These are phyloP conservation scores for Macrolepiota albuminosa DNA, from an alignment of 768 basidiomycete genomes.

Conservation along the genomic window DNA sequence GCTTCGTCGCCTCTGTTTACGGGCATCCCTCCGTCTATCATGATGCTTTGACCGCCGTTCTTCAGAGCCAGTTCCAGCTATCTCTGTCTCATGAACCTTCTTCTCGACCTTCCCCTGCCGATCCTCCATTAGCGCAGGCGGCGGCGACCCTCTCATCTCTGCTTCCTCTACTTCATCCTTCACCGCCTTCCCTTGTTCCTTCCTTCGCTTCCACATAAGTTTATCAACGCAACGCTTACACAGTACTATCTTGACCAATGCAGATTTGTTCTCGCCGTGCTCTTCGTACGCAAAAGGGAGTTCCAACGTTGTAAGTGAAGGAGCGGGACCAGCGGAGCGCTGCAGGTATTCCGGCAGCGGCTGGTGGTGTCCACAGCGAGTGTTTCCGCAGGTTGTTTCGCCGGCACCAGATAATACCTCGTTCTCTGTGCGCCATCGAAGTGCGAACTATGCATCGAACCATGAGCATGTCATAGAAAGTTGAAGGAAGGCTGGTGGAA, in stretches of 20 bases:
- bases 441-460: conserved; percentile 54
- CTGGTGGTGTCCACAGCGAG: conserved; percentile 72
- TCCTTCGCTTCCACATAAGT: conserved; percentile 79
- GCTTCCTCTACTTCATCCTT: conserved; percentile 13
- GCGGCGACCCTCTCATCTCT: background rate
- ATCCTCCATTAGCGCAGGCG: background rate
- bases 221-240: conserved; percentile 78
- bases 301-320: conserved; percentile 69
- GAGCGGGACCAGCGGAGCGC: conserved; percentile 17
- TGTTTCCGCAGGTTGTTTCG: conserved; percentile 85
- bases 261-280: conserved; percentile 66
- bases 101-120: background rate
- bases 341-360: conserved; percentile 16
- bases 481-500: background rate
- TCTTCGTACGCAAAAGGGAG: conserved; percentile 89
- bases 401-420: conserved; percentile 87
- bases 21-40: conserved; percentile 3
- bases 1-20: conserved; percentile 15
- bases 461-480: background rate
- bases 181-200: conserved; percentile 44
- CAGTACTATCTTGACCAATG: conserved; percentile 87
- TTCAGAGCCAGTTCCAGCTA: conserved; percentile 16
- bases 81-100: background rate
- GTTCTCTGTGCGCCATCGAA: conserved; percentile 90
- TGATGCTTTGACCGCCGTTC: conserved; percentile 12